Conservation (phyloP, 768 basidiomycete genomes). For the Leccinum imitatum region DNA sequence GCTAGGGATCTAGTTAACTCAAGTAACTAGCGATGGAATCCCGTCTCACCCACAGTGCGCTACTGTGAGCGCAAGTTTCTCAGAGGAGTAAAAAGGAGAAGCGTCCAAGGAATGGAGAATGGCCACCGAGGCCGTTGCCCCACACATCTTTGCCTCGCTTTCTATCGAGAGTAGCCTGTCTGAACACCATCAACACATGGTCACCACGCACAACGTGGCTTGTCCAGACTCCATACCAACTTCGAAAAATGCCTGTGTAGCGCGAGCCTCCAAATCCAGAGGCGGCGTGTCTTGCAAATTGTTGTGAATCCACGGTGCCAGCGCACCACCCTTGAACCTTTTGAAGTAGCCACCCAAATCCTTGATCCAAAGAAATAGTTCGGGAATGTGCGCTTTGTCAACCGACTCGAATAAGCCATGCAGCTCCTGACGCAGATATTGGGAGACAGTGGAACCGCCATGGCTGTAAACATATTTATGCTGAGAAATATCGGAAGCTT, state of each 20-base stretch:
- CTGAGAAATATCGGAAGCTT: background rate
- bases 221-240: slow-evolving; percentile 45
- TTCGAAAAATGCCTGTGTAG: slow-evolving; percentile 85
- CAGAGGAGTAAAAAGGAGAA: slow-evolving; percentile 79
- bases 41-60: slow-evolving; percentile 84
- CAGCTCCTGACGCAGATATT: slow-evolving; percentile 81
- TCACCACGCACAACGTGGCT: slow-evolving; percentile 1
- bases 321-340: slow-evolving; percentile 78
- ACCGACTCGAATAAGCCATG: slow-evolving; percentile 84
- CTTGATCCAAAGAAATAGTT: slow-evolving; percentile 73
- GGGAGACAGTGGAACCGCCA: slow-evolving; percentile 69
- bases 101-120: slow-evolving; percentile 90
- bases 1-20: slow-evolving; percentile 39
- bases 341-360: slow-evolving; percentile 89
- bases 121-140: slow-evolving; percentile 89
- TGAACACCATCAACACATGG: slow-evolving; percentile 25
- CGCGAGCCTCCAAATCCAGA: slow-evolving; percentile 81
- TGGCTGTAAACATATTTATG: slow-evolving; percentile 56
- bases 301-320: slow-evolving; percentile 61
- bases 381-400: slow-evolving; percentile 67
- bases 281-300: slow-evolving; percentile 28
- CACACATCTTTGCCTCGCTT: slow-evolving; percentile 69
- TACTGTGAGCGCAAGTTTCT: slow-evolving; percentile 75
- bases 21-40: background rate
- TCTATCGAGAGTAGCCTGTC: slow-evolving; percentile 73